Evolutionary conservation across 2,329 filamentous ascomycete species (phyloP).

Genomic region (Pseudopyricularia cyperi): DNA sequence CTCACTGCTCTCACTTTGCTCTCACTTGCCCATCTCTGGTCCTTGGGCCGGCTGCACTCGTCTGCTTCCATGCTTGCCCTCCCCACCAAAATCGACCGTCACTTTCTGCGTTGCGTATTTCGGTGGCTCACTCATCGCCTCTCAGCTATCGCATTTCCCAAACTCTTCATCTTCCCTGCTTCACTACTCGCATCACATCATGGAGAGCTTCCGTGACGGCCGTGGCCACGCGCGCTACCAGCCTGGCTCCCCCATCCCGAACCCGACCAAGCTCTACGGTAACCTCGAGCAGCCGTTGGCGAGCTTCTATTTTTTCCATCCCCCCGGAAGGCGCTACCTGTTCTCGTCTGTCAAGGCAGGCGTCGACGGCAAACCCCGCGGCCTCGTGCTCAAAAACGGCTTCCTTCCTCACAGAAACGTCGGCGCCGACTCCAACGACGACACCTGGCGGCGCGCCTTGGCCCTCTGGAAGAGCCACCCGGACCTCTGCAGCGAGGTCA

Average conservation of each 20-base stretch:
- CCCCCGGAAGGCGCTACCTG: background rate
- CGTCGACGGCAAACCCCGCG: background rate
- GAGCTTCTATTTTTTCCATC: background rate
- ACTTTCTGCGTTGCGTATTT: too few relatives aligned
- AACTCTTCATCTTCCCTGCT: too few relatives aligned
- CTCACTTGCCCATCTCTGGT: background rate
- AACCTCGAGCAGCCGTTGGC: background rate
- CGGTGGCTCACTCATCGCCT: too few relatives aligned
- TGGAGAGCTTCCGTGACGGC: too few relatives aligned
- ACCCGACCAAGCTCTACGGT: background rate
- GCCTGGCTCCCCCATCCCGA: background rate
- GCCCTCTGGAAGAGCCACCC: conserved; percentile 12
- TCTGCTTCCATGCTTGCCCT: background rate
- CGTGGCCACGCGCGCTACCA: background rate
- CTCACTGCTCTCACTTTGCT: background rate
- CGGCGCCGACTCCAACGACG: background rate
- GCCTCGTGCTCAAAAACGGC: background rate
- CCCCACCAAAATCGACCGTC: too few relatives aligned
- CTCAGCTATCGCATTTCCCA: too few relatives aligned
- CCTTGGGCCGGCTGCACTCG: background rate
- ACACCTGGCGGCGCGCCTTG: conserved; percentile 5
- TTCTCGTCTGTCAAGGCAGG: background rate
- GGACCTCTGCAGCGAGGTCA: conserved; percentile 13
- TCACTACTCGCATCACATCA: too few relatives aligned
- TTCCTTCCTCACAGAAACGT: background rate